Conservation (phyloP, 768 basidiomycete species). For the Tulasnella sp. region DNA sequence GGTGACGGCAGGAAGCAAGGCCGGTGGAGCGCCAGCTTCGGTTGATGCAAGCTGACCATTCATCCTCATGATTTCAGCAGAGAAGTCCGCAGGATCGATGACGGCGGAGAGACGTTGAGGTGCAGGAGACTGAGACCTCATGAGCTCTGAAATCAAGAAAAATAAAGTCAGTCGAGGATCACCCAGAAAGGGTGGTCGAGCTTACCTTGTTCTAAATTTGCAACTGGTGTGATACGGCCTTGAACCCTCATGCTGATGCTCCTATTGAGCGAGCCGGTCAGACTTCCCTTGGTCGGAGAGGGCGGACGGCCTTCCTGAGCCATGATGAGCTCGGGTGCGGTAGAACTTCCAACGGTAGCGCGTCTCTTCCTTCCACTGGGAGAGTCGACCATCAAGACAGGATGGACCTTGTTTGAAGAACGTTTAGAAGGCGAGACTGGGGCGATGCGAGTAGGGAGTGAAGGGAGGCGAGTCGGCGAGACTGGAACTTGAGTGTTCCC, state of each 20-base stretch:
- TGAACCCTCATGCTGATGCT: background rate
- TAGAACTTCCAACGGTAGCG: constrained; percentile 7
- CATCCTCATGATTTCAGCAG: constrained; percentile 53
- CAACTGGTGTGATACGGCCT: constrained; percentile 67
- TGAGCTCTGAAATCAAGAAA: constrained; percentile 18
- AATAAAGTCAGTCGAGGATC: background rate
- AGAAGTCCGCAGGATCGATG: constrained; percentile 69
- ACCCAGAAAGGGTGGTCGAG: background rate
- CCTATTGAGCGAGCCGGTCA: constrained; percentile 40
- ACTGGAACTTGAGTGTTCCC: constrained; percentile 52
- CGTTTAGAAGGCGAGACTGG: background rate
- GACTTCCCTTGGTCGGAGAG: constrained; percentile 44
- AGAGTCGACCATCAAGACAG: constrained; percentile 18
- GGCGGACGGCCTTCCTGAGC: constrained; percentile 63
- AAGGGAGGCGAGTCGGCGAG: constrained; percentile 66
- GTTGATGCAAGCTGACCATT: constrained; percentile 50
- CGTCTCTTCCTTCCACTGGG: constrained; percentile 11
- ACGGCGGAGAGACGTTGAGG: constrained; percentile 66
- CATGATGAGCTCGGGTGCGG: constrained; percentile 43
- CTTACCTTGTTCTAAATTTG: constrained; percentile 61
- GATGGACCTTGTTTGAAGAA: constrained; percentile 17
- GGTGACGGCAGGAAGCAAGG: constrained; percentile 69
- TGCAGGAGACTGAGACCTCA: constrained; percentile 40
- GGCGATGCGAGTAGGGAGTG: constrained; percentile 48
- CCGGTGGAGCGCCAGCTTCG: constrained; percentile 54